A percentile compares a stretch with the other conserved stretches of the same genome.
Conservation (phyloP, 2,329 filamentous ascomycete genomes). For the Metarhizium brunneum region DNA sequence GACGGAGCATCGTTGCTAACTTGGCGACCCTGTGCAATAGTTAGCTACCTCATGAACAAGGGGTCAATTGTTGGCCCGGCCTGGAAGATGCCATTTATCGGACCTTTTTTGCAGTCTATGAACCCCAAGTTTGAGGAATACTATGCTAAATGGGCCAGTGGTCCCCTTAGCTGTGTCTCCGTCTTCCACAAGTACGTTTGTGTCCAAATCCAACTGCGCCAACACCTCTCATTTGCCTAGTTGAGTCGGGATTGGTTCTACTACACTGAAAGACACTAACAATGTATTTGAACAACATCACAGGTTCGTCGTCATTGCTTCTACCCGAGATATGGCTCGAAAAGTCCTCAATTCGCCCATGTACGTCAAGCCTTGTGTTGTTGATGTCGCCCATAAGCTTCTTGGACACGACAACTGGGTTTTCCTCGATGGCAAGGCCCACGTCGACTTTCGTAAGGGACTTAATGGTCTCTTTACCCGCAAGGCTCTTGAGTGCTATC, state of each 20-base stretch:
- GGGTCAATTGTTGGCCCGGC: conserved; percentile 65
- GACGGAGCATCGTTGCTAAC: background rate
- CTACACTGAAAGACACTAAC: background rate
- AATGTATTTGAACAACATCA: background rate
- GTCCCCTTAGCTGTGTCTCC: conserved; percentile 88
- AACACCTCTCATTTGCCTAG: background rate
- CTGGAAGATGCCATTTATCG: conserved; percentile 79
- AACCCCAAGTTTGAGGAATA: conserved; percentile 90
- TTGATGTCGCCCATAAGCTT: conserved; percentile 89
- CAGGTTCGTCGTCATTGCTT: conserved; percentile 95
- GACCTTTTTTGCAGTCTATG: conserved; percentile 88
- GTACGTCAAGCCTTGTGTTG: conserved; percentile 93
- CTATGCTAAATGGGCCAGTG: conserved; percentile 85
- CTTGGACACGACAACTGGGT: conserved; percentile 92
- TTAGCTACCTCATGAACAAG: conserved; percentile 66
- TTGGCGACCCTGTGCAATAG: conserved; percentile 29
- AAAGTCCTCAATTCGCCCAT: conserved; percentile 93
- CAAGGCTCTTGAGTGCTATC: conserved; percentile 75
- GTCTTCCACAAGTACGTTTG: conserved; percentile 89
- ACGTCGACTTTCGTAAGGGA: conserved; percentile 96
- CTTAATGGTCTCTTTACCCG: conserved; percentile 92
- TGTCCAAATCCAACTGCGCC: background rate
- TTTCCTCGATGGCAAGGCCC: conserved; percentile 87
- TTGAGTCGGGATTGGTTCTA: background rate
- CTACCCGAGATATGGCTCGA: conserved; percentile 86